A percentile compares a stretch with the other conserved stretches of the same genome.
Conservation (phyloP, 1,284 basidiomycete genomes). For the Marasmius fiardii region DNA sequence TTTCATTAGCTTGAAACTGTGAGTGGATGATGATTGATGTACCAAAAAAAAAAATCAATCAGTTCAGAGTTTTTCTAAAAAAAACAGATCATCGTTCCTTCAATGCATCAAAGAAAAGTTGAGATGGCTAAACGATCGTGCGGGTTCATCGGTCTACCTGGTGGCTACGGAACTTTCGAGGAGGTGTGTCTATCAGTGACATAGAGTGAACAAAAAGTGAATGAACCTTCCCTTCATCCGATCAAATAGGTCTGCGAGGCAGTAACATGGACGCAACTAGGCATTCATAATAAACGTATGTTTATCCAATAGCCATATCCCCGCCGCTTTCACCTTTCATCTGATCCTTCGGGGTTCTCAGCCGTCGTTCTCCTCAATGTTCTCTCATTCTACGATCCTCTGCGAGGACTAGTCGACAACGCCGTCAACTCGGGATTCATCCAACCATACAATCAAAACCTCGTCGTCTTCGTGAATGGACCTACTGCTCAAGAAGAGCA, state of each 20-base stretch:
- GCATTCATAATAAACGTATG: slow-evolving; percentile 85
- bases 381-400: slow-evolving; percentile 73
- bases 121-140: slow-evolving; percentile 79
- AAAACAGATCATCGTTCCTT: slow-evolving; percentile 71
- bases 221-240: too few species aligned
- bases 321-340: too few species aligned
- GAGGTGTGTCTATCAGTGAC: slow-evolving; percentile 48
- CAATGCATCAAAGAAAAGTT: slow-evolving; percentile 92
- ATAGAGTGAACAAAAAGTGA: background rate
- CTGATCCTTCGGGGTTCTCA: too few species aligned
- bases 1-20: slow-evolving; percentile 47
- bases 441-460: slow-evolving; percentile 47
- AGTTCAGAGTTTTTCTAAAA: too few species aligned
- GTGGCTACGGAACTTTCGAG: slow-evolving; percentile 93
- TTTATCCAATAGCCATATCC: slow-evolving; percentile 3
- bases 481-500: slow-evolving; percentile 54
- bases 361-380: slow-evolving; percentile 86
- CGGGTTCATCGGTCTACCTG: slow-evolving; percentile 86
- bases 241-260: slow-evolving; percentile 76
- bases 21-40: slow-evolving; percentile 20
- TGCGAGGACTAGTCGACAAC: slow-evolving; percentile 69
- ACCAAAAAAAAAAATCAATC: too few species aligned
- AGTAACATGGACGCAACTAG: slow-evolving; percentile 87
- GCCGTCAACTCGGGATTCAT: slow-evolving; percentile 79
- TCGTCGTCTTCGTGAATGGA: slow-evolving; percentile 74